A percentile compares a stretch with the other conserved stretches of the same genome.
Evolutionary conservation across 257 asterid species (phyloP).

Genomic region (Solanum chilense): DNA sequence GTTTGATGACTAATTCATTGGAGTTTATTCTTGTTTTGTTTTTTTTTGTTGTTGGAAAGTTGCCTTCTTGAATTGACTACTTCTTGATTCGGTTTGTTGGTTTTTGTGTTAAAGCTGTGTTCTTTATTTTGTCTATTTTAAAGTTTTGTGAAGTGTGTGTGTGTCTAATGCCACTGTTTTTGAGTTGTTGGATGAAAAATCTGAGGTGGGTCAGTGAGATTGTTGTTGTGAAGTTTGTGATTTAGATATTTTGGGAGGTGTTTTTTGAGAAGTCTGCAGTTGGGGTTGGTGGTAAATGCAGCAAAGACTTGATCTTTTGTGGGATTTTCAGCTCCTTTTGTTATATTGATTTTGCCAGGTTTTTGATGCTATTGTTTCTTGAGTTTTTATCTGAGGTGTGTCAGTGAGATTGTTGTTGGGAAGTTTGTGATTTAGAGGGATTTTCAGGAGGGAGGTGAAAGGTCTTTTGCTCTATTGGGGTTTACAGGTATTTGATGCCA

Average conservation of each 20-base stretch:
- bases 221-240: slow-evolving; percentile 1
- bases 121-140: neutral
- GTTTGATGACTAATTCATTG: neutral
- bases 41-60: neutral
- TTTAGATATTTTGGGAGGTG: slow-evolving; percentile 5
- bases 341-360: neutral
- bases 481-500: neutral
- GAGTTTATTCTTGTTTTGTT: neutral
- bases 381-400: slow-evolving; percentile 1
- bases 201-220: slow-evolving; percentile 12
- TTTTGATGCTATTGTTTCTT: neutral
- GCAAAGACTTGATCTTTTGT: slow-evolving; percentile 14
- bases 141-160: neutral
- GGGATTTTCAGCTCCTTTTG: neutral
- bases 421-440: slow-evolving; percentile 1
- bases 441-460: neutral
- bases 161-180: neutral
- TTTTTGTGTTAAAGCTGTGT: neutral
- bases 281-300: slow-evolving; percentile 11
- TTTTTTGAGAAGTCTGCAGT: slow-evolving; percentile 1
- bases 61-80: neutral
- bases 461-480: neutral
- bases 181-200: neutral
- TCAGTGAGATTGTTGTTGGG: slow-evolving; percentile 1
- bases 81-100: neutral